These are phyloP conservation scores for Tephrocybe sp. DNA, from an alignment of 768 basidiomycete species.

Conservation along the genomic window DNA sequence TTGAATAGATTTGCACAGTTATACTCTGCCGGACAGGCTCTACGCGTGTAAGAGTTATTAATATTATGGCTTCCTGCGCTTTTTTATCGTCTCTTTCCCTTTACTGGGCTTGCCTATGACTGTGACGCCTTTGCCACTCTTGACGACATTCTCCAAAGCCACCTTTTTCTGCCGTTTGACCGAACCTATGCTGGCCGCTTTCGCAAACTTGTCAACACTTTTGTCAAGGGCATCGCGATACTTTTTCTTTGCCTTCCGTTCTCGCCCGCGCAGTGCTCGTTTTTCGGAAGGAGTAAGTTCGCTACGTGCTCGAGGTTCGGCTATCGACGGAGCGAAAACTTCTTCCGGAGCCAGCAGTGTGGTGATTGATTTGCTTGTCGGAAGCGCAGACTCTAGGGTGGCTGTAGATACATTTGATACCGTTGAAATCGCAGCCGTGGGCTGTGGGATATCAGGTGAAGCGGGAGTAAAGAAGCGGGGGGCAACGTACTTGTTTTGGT, in stretches of 20 bases:
- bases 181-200: constrained; percentile 46
- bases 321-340: constrained; percentile 62
- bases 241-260: constrained; percentile 70
- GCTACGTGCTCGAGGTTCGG: constrained; percentile 61
- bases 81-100: constrained; percentile 37
- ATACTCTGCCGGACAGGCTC: no score
- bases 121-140: constrained; percentile 83
- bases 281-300: constrained; percentile 90
- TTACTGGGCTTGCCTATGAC: constrained; percentile 74
- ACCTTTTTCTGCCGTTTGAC: constrained; percentile 84
- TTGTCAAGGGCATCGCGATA: constrained; percentile 65
- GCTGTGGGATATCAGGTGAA: constrained; percentile 44
- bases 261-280: constrained; percentile 62
- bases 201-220: constrained; percentile 64
- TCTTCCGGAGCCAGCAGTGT: constrained; percentile 95
- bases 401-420: constrained; percentile 81
- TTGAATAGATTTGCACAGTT: no score
- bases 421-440: constrained; percentile 85
- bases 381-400: constrained; percentile 87
- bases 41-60: background rate
- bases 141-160: constrained; percentile 80
- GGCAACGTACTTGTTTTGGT: constrained; percentile 77
- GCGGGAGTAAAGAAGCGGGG: background rate
- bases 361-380: constrained; percentile 71
- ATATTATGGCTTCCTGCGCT: constrained; percentile 6